These are phyloP conservation scores for Oryza officinalis DNA, from an alignment of 176 grass and related monocot genomes.

Conservation along the genomic window DNA sequence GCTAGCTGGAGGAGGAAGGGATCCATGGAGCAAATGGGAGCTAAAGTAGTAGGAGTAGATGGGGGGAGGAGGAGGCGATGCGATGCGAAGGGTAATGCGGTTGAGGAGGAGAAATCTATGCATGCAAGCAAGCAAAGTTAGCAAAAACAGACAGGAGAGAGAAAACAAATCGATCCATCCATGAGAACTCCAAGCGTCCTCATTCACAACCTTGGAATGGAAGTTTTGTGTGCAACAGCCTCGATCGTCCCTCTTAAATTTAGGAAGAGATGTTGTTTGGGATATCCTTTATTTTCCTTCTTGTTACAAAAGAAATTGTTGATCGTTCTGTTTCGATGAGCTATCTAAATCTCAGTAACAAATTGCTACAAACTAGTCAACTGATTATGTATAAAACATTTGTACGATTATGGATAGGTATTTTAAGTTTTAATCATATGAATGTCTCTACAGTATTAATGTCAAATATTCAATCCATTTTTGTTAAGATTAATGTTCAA, in stretches of 20 bases:
- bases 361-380: no score
- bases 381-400: no score
- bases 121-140: conserved; percentile 57
- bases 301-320: no score
- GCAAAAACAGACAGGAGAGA: conserved; percentile 54
- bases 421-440: no score
- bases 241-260: no score
- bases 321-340: no score
- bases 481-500: no score
- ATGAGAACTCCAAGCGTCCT: background rate
- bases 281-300: background rate
- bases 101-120: conserved; percentile 49
- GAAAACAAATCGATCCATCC: conserved; percentile 39
- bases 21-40: conserved; percentile 43
- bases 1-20: conserved; percentile 9
- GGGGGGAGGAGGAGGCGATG: conserved; percentile 32
- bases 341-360: no score
- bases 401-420: no score
- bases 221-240: background rate
- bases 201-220: background rate
- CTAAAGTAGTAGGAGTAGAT: conserved; percentile 53
- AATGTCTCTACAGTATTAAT: no score
- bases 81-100: conserved; percentile 17
- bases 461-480: no score
- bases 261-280: no score